Percentiles rank a stretch among this genome's conserved stretches.
These are phyloP conservation scores for Nevesoporus exiguus DNA, from an alignment of 768 basidiomycete species.

Conservation along the genomic window DNA sequence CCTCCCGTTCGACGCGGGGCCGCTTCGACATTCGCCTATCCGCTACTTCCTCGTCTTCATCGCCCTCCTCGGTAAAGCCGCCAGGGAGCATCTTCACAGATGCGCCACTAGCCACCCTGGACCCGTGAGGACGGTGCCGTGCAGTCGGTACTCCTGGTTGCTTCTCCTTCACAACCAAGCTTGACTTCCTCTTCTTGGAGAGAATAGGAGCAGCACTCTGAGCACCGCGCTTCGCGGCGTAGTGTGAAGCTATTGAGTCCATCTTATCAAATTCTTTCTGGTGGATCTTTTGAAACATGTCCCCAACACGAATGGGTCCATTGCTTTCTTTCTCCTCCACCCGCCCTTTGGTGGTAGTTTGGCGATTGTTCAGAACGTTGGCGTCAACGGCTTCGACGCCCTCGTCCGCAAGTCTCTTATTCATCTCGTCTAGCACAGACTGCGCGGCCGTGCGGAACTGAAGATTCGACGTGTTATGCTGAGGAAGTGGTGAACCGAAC, in stretches of 20 bases:
- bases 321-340: slow-evolving; percentile 17
- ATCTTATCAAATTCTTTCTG: slow-evolving; percentile 68
- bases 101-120: slow-evolving; percentile 24
- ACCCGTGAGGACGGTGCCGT: slow-evolving; percentile 23
- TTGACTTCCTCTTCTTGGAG: slow-evolving; percentile 49
- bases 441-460: slow-evolving; percentile 65
- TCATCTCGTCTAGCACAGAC: slow-evolving; percentile 82
- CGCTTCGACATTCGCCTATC: slow-evolving; percentile 45
- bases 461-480: slow-evolving; percentile 57
- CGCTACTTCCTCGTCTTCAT: slow-evolving; percentile 39
- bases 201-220: slow-evolving; percentile 23
- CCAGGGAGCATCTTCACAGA: slow-evolving; percentile 46
- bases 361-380: slow-evolving; percentile 40
- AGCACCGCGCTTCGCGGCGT: slow-evolving; percentile 40
- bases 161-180: slow-evolving; percentile 40
- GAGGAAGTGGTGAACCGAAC: slow-evolving; percentile 73
- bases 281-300: slow-evolving; percentile 57
- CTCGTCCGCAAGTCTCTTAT: slow-evolving; percentile 57
- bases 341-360: slow-evolving; percentile 3
- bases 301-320: slow-evolving; percentile 25
- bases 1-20: slow-evolving; percentile 36
- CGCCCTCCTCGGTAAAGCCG: slow-evolving; percentile 52
- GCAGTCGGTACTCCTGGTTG: slow-evolving; percentile 4
- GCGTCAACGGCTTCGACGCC: slow-evolving; percentile 50
- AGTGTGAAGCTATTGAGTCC: slow-evolving; percentile 66